Conservation (phyloP, 2,329 filamentous ascomycete species). For the Eutypa lata region DNA sequence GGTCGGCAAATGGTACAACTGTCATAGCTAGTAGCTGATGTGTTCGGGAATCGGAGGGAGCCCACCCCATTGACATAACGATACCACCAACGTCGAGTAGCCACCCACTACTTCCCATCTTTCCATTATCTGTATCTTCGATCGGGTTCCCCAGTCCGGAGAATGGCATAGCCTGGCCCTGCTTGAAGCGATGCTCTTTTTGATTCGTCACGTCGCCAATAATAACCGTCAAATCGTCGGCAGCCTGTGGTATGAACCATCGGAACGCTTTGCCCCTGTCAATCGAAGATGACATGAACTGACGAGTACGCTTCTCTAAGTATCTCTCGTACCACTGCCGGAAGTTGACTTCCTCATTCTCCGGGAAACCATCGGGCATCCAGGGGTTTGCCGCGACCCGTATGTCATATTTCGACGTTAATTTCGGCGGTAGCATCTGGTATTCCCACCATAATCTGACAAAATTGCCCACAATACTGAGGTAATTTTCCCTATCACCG, state of each 20-base stretch:
- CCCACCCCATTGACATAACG: slow-evolving; percentile 52
- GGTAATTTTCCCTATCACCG: slow-evolving; percentile 21
- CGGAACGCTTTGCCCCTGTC: slow-evolving; percentile 18
- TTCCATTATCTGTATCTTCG: slow-evolving; percentile 9
- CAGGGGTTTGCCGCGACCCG: slow-evolving; percentile 22
- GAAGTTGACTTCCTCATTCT: slow-evolving; percentile 18
- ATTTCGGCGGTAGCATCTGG: slow-evolving; percentile 26
- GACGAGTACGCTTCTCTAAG: slow-evolving; percentile 10
- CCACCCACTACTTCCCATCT: slow-evolving; percentile 39
- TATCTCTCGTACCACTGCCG: slow-evolving; percentile 20
- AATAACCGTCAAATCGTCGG: slow-evolving; percentile 18
- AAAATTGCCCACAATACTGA: slow-evolving; percentile 19
- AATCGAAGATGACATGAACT: slow-evolving; percentile 18
- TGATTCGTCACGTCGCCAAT: slow-evolving; percentile 25
- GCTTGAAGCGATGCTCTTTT: slow-evolving; percentile 20
- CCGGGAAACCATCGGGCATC: slow-evolving; percentile 21
- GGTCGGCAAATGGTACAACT: slow-evolving; percentile 48
- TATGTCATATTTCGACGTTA: slow-evolving; percentile 15
- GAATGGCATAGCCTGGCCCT: slow-evolving; percentile 22
- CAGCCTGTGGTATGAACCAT: slow-evolving; percentile 20
- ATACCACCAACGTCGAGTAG: slow-evolving; percentile 53
- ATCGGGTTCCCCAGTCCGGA: slow-evolving; percentile 21
- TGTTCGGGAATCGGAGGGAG: slow-evolving; percentile 32
- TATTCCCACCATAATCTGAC: slow-evolving; percentile 25
- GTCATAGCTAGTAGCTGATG: slow-evolving; percentile 51